These are phyloP conservation scores for Talaromyces marneffei DNA, from an alignment of 2,329 filamentous ascomycete genomes.

Conservation along the genomic window DNA sequence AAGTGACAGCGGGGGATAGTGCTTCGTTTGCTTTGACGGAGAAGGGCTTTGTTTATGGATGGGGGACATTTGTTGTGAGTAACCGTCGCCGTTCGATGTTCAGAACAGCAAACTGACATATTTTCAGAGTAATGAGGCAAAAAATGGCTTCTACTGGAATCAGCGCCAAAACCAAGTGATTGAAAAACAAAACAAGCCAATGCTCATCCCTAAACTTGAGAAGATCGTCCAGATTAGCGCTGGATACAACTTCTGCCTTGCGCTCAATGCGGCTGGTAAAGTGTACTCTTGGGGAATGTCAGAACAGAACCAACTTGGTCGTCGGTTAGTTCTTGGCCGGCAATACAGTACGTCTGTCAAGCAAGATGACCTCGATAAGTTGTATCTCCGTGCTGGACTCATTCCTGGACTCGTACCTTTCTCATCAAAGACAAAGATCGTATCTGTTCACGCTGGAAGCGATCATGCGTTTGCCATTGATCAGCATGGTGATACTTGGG, in stretches of 20 bases:
- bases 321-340: conserved; percentile 52
- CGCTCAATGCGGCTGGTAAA: conserved; percentile 58
- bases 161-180: conserved; percentile 20
- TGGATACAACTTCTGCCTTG: conserved; percentile 66
- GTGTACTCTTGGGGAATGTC: conserved; percentile 68
- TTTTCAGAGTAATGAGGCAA: conserved; percentile 49
- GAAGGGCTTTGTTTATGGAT: conserved; percentile 71
- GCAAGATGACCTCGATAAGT: background rate
- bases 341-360: conserved; percentile 44
- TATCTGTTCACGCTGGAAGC: conserved; percentile 30
- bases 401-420: conserved; percentile 47
- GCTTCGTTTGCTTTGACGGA: conserved; percentile 70
- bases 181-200: conserved; percentile 36
- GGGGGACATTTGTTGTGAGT: conserved; percentile 62
- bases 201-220: conserved; percentile 50
- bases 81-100: background rate
- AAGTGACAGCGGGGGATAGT: conserved; percentile 68
- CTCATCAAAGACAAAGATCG: conserved; percentile 47
- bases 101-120: background rate
- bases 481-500: conserved; percentile 45
- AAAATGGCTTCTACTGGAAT: conserved; percentile 48
- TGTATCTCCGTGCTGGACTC: background rate
- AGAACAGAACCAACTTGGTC: conserved; percentile 65
- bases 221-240: conserved; percentile 60
- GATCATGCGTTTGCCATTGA: conserved; percentile 47